These are phyloP conservation scores for Fusarium devonianum DNA, from an alignment of 2,329 filamentous ascomycete species.

Conservation along the genomic window DNA sequence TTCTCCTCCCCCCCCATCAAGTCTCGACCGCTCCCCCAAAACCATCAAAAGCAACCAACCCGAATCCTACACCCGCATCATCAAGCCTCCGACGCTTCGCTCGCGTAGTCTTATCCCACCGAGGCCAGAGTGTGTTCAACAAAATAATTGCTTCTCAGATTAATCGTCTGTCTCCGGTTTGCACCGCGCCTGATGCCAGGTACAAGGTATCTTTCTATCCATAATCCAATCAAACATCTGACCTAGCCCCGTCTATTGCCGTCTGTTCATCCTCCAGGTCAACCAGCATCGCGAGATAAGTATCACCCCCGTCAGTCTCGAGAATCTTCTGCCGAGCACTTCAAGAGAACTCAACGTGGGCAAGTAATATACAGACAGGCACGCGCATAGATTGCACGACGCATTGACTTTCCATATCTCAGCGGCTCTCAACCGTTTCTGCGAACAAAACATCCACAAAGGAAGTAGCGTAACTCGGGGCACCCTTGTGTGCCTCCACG, in stretches of 20 bases:
- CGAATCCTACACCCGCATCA: background rate
- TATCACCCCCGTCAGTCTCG: background rate
- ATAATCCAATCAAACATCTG: background rate
- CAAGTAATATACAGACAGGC: background rate
- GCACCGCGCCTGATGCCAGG: background rate
- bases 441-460: conserved; percentile 39
- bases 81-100: background rate
- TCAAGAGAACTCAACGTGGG: background rate
- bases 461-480: conserved; percentile 22
- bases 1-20: background rate
- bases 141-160: background rate
- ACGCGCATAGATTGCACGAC: background rate
- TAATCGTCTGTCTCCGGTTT: background rate
- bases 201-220: conserved; percentile 7
- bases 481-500: conserved; percentile 22
- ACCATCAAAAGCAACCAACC: conserved; percentile 6
- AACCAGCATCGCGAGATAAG: conserved; percentile 14
- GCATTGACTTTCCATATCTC: background rate
- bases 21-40: conserved; percentile 5
- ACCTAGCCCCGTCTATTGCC: background rate
- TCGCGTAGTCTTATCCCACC: conserved; percentile 1
- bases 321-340: background rate
- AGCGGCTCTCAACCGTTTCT: conserved; percentile 37
- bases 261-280: background rate
- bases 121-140: background rate